phyloP scores from a whole-genome alignment of 108 stramenopile genomes.

The Thalassiosira profunda region DNA sequence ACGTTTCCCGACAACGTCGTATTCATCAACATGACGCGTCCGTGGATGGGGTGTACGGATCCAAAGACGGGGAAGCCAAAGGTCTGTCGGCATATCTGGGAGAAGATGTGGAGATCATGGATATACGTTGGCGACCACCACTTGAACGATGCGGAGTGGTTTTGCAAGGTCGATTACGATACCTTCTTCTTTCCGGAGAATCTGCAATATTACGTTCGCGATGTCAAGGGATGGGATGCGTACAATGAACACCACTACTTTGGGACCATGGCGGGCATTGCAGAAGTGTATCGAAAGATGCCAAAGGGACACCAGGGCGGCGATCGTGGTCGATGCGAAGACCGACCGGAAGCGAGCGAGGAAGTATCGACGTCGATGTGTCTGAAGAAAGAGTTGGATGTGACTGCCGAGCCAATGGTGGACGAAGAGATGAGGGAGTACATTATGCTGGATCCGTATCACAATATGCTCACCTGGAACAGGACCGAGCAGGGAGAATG shows the following conservation, averaged over 20 bases:
- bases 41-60: constrained; percentile 28
- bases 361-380: constrained; percentile 39
- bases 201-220: constrained; percentile 38
- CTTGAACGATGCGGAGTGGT: constrained; percentile 45
- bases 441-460: no score
- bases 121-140: constrained; percentile 46
- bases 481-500: constrained; percentile 54
- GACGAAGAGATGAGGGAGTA: no score
- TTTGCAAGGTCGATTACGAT: constrained; percentile 54
- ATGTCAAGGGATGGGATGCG: constrained; percentile 45
- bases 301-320: constrained; percentile 39
- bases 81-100: constrained; percentile 57
- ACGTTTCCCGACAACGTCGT: constrained; percentile 43
- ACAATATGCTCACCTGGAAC: constrained; percentile 45
- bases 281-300: constrained; percentile 44
- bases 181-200: constrained; percentile 60
- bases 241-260: constrained; percentile 46
- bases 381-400: no score
- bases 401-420: no score
- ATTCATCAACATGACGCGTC: constrained; percentile 53
- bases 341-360: constrained; percentile 43
- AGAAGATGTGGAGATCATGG: constrained; percentile 55
- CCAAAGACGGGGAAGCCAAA: not conserved
- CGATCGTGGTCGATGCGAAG: constrained; percentile 45
- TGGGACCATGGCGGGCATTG: constrained; percentile 46